Percentiles rank a stretch among this genome's conserved stretches.
These are phyloP conservation scores for Dendrobium chrysotoxum DNA, from an alignment of 106 monocot genomes.

Conservation along the genomic window DNA sequence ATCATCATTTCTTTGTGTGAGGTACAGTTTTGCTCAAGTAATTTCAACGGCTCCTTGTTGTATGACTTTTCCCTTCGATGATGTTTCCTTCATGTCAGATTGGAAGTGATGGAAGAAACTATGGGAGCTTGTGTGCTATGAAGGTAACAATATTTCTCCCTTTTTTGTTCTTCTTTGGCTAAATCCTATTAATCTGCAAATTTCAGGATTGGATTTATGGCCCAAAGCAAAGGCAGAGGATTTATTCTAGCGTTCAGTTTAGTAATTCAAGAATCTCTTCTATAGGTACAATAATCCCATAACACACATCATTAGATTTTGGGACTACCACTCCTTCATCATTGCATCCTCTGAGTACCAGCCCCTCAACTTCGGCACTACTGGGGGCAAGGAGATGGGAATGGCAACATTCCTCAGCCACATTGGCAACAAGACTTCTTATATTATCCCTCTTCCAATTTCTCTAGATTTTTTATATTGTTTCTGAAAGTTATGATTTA, in stretches of 20 bases:
- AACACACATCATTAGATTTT: conserved; percentile 76
- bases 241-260: conserved; percentile 75
- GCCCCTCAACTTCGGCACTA: conserved; percentile 88
- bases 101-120: no score
- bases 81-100: no score
- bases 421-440: conserved; percentile 84
- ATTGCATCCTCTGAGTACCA: conserved; percentile 63
- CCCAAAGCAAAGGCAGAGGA: no score
- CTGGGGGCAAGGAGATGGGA: conserved; percentile 67
- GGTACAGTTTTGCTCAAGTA: no score
- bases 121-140: no score
- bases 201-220: no score
- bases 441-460: conserved; percentile 19
- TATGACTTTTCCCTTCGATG: no score
- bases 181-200: no score
- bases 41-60: no score
- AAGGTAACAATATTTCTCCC: no score
- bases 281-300: conserved; percentile 71
- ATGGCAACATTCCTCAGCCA: conserved; percentile 88
- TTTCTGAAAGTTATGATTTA: background rate
- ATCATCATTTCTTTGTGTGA: no score
- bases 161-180: no score
- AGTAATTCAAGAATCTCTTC: conserved; percentile 94
- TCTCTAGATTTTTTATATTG: background rate
- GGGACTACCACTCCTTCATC: conserved; percentile 96